Base-by-base conservation (phyloP, 495 filamentous ascomycete genomes). In the Xylaria sp. region DNA sequence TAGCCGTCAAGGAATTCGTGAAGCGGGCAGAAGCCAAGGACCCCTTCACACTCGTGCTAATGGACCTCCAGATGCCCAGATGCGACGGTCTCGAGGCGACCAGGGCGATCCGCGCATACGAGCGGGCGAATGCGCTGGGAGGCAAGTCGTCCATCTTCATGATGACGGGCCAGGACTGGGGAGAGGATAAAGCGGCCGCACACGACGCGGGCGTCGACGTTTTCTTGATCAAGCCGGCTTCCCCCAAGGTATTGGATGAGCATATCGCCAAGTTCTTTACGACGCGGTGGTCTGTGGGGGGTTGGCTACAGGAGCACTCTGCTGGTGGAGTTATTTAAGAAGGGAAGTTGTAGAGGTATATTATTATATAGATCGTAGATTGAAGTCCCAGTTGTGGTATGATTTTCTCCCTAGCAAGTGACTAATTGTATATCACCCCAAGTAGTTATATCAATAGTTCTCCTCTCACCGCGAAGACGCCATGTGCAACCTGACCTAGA, bases 41-140 rank as follows among this genome's bases (percentile, higher is more conserved):
- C 21, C 62, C 62, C 0, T 66, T 66, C 17, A 66, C 43, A 9
- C 44, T 72, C 33, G 68, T 72, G 12, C 33, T 72, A 21, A 72
- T 72, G 71, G 71, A 72, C 19, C 71, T 72, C 5, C 71, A 72
- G n/a, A 72, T 72, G 71, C 71, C 71, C 0, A 68, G 63, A 3
- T 72, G 71, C 44, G 71, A 72, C 37, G 71, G 71, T 5, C 53
- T 70, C 26, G 66, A 72, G 41, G 71, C 71, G 0, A 72, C 71
- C 19, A 37, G 58, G 14, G 55, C 50, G 57, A 72, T 72, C 15
- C 65, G 71, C 33, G 17, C 21, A 31, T 68, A 63, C 55, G 71
- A 72, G 40, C 48, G 46, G 7, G 12, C 64, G 21, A 62, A 72
- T 40, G 44, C 37, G 43, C 53, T 50, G 53, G 21, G n/a, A 11